Conservation (phyloP, 2,329 filamentous ascomycete genomes). For the Exserohilum rostratum region DNA sequence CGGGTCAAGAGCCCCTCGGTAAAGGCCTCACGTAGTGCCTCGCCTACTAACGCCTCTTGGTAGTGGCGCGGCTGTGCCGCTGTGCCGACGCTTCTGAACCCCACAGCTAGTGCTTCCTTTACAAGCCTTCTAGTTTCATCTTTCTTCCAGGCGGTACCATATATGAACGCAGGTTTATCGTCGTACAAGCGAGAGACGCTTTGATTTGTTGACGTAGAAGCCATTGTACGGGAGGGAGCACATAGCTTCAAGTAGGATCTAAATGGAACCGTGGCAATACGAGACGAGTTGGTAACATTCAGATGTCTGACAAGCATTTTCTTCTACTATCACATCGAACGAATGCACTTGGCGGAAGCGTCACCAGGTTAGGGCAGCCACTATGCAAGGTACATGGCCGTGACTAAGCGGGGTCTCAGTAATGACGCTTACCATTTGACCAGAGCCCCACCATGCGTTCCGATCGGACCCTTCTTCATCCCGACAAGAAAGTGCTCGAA, state of each 20-base stretch:
- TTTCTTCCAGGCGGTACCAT: conserved; percentile 89
- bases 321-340: neutral
- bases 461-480: conserved; percentile 19
- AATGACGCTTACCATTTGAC: conserved; percentile 2
- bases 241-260: neutral
- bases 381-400: neutral
- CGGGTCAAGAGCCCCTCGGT: conserved; percentile 63
- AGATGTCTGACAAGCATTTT: neutral
- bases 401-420: conserved; percentile 16
- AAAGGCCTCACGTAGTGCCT: conserved; percentile 68
- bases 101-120: conserved; percentile 68
- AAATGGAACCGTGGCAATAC: neutral
- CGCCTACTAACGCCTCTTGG: conserved; percentile 71
- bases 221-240: conserved; percentile 25
- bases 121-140: conserved; percentile 71
- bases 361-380: neutral
- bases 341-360: neutral
- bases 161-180: conserved; percentile 58
- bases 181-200: conserved; percentile 22
- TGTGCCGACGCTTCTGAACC: conserved; percentile 78
- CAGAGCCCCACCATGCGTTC: conserved; percentile 19
- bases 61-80: conserved; percentile 82
- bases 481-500: conserved; percentile 20
- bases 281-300: too few relatives aligned
- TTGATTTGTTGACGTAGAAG: conserved; percentile 16